Evolutionary conservation across 805 yeast species (phyloP).

Genomic region (Wickerhamomyces pijperi): DNA sequence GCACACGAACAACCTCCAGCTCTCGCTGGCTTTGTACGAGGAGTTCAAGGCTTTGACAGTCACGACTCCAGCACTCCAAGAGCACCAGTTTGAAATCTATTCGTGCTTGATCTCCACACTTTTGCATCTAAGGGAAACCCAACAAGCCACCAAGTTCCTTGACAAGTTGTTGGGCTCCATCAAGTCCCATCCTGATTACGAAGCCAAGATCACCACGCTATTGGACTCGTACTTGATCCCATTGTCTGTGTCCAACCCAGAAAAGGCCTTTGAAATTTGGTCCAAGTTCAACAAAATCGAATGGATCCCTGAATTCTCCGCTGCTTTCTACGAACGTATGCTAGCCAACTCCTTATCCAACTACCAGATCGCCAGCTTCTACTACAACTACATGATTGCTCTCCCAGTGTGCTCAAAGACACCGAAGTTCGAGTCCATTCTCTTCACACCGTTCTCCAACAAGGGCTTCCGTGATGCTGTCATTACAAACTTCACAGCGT

Average conservation of each 20-base stretch:
- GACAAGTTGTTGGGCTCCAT: constrained; percentile 41
- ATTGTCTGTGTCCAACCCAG: constrained; percentile 22
- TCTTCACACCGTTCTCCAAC: constrained; percentile 9
- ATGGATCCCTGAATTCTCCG: constrained; percentile 31
- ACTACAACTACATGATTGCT: constrained; percentile 28
- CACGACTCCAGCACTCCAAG: constrained; percentile 11
- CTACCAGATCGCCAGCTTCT: constrained; percentile 21
- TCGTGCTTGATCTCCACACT: constrained; percentile 40
- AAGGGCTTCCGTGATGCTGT: constrained; percentile 5
- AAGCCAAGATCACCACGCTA: constrained; percentile 26
- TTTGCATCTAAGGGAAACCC: constrained; percentile 36
- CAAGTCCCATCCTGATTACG: constrained; percentile 23
- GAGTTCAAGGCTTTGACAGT: constrained; percentile 20
- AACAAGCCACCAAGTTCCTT: constrained; percentile 42
- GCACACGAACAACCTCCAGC: constrained; percentile 24
- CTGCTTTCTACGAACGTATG: constrained; percentile 24
- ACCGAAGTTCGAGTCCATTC: constrained; percentile 2
- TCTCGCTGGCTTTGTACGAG: constrained; percentile 29
- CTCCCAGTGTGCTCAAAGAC: constrained; percentile 14
- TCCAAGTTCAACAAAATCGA: constrained; percentile 23
- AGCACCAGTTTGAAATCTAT: constrained; percentile 38
- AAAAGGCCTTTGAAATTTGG: constrained; percentile 26
- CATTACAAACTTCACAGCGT: constrained; percentile 8
- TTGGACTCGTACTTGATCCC: constrained; percentile 33
- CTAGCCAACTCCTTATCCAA: constrained; percentile 22